Base-by-base conservation (phyloP, 208 protist genomes). In the Wallacemonas sp. region DNA sequence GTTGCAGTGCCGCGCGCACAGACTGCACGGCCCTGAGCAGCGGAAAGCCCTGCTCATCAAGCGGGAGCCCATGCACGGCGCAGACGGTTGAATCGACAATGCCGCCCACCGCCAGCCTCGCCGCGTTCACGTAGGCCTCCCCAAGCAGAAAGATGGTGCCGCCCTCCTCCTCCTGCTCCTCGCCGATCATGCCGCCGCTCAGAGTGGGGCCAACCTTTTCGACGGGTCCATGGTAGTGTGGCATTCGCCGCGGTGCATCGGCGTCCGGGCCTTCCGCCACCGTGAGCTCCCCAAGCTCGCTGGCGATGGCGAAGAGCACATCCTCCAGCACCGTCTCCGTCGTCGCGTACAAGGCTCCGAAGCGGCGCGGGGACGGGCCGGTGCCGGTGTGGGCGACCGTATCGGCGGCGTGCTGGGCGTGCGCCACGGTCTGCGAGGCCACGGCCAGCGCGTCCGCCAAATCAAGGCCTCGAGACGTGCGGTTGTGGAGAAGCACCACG, bases 1-100 rank as follows among this genome's bases (percentile, higher is more conserved):
- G 25, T 1, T 64, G 57, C 18, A 64, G 57, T 4, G 11, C 20
- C 67, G 29, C 11, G 16, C 59, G 41, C 38, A 64, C 20, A 11
- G 16, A 5, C 20, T 33, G 14, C 7, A 80, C n/a, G 3, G 38
- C 44, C 1, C 8, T 1, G 32, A 32, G 71, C 1, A 76, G 42
- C 16, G 81, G 36, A 10, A 54, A 25, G 16, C 85, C 85, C 18
- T 67, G 41, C 28, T 84, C 81, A 48, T 38, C 50, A n/a, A 91
- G 59, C 8, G 81, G 85, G 0, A 91, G 22, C 11, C 57, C 61
- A 59, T 80, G 75, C 25, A 22, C 57, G 8, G 54, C 41, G 26
- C 76, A 81, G 11, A 65, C 50, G 26, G 68, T 23, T 16, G 81
- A 87, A 59, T 91, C 85, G 25, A 87, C 63, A 16, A 84, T 18